Base-by-base conservation (phyloP, 1,139 yeast species). In the Trichomonascaceae sp. region DNA sequence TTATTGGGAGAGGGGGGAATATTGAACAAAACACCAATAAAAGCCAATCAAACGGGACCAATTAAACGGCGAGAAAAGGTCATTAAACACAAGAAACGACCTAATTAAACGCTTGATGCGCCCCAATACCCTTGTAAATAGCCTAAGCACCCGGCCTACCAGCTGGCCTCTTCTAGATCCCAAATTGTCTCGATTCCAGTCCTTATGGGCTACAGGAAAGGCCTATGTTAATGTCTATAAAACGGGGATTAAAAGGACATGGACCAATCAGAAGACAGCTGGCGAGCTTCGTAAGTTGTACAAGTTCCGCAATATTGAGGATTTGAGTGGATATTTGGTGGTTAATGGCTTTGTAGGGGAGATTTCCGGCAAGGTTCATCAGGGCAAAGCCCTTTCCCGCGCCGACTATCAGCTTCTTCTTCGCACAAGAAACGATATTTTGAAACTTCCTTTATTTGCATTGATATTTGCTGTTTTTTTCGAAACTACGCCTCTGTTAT, bases 381-480 rank as follows among this genome's bases (percentile, higher is more conserved):
- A 60, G 66, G 43, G 24, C 6, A 22, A 22, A 51, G 32, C 66
- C 43, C 63, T 86, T n/a, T 66, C 80, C 0, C 73, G 95, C 55
- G 62, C 70, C 1, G 80, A 85, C 53, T 81, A 73, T 60, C 85
- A 82, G 61, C 65, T 79, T 6, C 66, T 85, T 38, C 66, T 78
- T n/a, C 73, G 95, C 51, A 82, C 89, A 0, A 77, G 76, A 9
- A 66, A 66, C 1, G 91, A 87, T 65, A 72, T 81, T 56, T 58
- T 62, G 51, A 85, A 84, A 64, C 70, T 87, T 19, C 95, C 95
- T 2, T 24, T 76, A 13, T 87, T 87, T 70, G 86, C 80, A 0
- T 55, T 82, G 0, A 65, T 85, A 0, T 78, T 84, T 56, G 66
- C 80, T 19, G 63, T 85, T 0, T 82, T 83, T 60, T 81, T 82